These are phyloP conservation scores for Ichthyophthirius multifiliis DNA, from an alignment of 169 alveolate species.

Conservation along the genomic window DNA sequence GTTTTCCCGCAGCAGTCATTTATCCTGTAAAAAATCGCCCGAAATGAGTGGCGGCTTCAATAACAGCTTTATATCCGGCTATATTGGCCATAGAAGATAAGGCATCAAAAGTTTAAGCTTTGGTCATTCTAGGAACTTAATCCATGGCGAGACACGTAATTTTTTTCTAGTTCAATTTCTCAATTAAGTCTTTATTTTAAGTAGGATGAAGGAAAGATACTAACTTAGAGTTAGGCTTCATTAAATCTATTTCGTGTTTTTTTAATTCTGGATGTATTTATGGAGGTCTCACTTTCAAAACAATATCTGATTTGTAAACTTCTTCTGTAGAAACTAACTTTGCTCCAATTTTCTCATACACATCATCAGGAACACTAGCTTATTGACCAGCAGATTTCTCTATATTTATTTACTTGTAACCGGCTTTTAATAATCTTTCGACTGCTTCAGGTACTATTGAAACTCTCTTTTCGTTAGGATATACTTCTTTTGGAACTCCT, in stretches of 20 bases:
- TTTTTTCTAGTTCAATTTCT: constrained; percentile 39
- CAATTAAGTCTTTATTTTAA: constrained; percentile 15
- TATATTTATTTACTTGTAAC: no score
- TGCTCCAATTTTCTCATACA: constrained; percentile 65
- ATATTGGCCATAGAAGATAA: constrained; percentile 90
- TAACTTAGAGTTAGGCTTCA: not conserved
- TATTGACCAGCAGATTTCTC: constrained; percentile 84
- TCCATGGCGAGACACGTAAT: constrained; percentile 88
- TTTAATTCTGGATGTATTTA: not conserved
- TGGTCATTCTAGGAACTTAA: constrained; percentile 90
- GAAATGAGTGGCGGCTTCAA: constrained; percentile 90
- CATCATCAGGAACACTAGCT: constrained; percentile 77
- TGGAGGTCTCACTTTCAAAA: constrained; percentile 52
- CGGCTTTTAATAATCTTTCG: no score
- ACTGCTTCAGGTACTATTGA: constrained; percentile 85
- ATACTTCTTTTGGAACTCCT: constrained; percentile 61
- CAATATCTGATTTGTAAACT: constrained; percentile 40
- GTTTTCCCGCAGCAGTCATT: constrained; percentile 92
- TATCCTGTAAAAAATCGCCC: constrained; percentile 81
- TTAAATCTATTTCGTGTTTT: not conserved
- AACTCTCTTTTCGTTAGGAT: constrained; percentile 65
- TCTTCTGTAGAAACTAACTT: constrained; percentile 17
- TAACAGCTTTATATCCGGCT: constrained; percentile 94
- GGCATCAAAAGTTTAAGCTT: constrained; percentile 92
- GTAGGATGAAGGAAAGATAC: constrained; percentile 43